Evolutionary conservation across 1,284 basidiomycete species (phyloP).

Genomic region (Cutaneotrichosporon arboriforme): DNA sequence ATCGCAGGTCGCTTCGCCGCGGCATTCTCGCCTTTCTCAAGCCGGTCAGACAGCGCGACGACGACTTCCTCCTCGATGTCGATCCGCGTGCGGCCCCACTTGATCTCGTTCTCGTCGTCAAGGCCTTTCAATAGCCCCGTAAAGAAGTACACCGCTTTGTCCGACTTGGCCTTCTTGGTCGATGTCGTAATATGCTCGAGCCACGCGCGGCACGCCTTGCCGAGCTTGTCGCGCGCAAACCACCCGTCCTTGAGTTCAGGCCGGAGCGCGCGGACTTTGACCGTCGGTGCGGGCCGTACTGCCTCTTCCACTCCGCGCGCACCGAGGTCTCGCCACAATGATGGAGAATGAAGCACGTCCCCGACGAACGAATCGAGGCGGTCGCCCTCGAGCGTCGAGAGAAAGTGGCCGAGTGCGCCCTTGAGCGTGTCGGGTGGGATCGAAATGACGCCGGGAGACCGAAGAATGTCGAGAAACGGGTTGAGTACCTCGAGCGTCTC

Average conservation of each 20-base stretch:
- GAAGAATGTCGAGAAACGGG: slow-evolving; percentile 25
- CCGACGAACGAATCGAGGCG: slow-evolving; percentile 20
- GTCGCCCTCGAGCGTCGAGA: slow-evolving; percentile 20
- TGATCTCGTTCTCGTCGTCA: slow-evolving; percentile 16
- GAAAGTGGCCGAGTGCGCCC: slow-evolving; percentile 39
- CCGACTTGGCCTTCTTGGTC: neutral
- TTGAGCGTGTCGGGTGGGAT: slow-evolving; percentile 30
- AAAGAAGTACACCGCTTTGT: slow-evolving; percentile 4
- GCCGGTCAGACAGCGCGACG: slow-evolving; percentile 12
- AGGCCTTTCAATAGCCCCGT: slow-evolving; percentile 23
- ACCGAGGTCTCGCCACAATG: slow-evolving; percentile 20
- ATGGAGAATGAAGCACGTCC: slow-evolving; percentile 22
- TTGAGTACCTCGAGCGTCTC: slow-evolving; percentile 21
- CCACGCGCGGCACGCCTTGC: slow-evolving; percentile 14
- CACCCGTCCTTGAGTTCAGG: slow-evolving; percentile 11
- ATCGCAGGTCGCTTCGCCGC: neutral
- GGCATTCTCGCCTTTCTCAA: slow-evolving; percentile 5
- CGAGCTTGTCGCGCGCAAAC: slow-evolving; percentile 11
- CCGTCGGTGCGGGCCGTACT: slow-evolving; percentile 4
- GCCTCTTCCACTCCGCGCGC: slow-evolving; percentile 2
- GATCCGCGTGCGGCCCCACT: slow-evolving; percentile 25
- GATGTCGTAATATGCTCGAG: slow-evolving; percentile 5
- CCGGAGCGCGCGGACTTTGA: slow-evolving; percentile 6
- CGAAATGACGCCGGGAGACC: slow-evolving; percentile 14
- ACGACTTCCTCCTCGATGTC: slow-evolving; percentile 31